Conservation (phyloP, 352 stramenopile genomes). For the Phytophthora gonapodyides region DNA sequence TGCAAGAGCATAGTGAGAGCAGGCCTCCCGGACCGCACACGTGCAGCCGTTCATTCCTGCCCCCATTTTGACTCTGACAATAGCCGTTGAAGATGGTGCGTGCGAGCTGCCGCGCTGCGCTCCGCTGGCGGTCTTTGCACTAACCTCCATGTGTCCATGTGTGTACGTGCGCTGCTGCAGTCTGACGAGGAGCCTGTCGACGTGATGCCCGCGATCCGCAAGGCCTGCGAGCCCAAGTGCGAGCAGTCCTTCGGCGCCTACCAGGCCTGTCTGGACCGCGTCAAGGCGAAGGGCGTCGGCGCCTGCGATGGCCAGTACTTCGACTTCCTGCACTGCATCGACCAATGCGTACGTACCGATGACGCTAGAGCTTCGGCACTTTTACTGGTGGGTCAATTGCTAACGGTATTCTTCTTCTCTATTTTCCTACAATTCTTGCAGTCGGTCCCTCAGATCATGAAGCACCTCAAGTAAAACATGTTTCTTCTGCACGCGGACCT, state of each 20-base stretch:
- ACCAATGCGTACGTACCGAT: slow-evolving; percentile 90
- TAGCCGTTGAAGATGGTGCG: slow-evolving; percentile 37
- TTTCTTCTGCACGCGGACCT: slow-evolving; percentile 14
- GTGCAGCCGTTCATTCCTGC: slow-evolving; percentile 23
- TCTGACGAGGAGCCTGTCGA: slow-evolving; percentile 92
- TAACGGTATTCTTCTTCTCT: slow-evolving; percentile 13
- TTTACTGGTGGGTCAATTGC: neutral
- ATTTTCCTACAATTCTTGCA: slow-evolving; percentile 29
- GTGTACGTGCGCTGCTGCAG: slow-evolving; percentile 26
- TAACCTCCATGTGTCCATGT: slow-evolving; percentile 1
- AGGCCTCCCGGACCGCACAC: slow-evolving; percentile 10
- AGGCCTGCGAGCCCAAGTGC: slow-evolving; percentile 93
- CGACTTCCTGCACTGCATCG: slow-evolving; percentile 94
- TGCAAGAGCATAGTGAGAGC: neutral
- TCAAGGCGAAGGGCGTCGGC: slow-evolving; percentile 91
- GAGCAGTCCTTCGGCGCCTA: slow-evolving; percentile 87
- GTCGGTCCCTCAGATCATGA: slow-evolving; percentile 95
- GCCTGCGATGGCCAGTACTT: slow-evolving; percentile 96
- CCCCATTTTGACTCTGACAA: slow-evolving; percentile 16
- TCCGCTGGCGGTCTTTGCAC: neutral
- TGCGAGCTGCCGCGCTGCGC: neutral
- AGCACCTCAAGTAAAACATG: slow-evolving; percentile 91
- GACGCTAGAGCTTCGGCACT: too few species aligned
- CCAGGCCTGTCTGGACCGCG: slow-evolving; percentile 91
- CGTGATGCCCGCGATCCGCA: slow-evolving; percentile 92